Evolutionary conservation across 2,329 filamentous ascomycete genomes (phyloP).

Genomic region (Laburnicola sp.): DNA sequence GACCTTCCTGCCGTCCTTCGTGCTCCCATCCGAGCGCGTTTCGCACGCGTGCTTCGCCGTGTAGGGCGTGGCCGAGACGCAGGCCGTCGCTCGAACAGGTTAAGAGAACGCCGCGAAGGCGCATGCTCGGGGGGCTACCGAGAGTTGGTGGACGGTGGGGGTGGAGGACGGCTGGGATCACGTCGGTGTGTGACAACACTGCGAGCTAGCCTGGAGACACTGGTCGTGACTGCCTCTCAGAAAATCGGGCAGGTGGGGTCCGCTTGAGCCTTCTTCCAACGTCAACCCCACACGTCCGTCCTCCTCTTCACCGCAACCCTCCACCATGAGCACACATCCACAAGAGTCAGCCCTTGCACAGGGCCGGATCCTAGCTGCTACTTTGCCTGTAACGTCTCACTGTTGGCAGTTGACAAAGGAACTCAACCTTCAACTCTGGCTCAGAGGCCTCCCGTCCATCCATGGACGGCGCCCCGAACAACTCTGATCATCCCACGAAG

Average conservation of each 20-base stretch:
- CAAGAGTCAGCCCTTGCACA: not conserved
- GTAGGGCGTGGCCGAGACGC: not conserved
- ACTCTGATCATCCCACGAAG: too few species aligned
- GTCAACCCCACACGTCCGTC: not conserved
- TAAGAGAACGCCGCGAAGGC: conserved; percentile 1
- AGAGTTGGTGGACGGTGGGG: not conserved
- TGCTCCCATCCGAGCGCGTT: conserved; percentile 3
- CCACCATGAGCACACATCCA: not conserved
- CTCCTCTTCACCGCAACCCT: not conserved
- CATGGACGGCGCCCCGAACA: too few species aligned
- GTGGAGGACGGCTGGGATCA: not conserved
- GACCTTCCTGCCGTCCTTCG: not conserved
- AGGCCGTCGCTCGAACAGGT: not conserved
- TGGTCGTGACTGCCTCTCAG: not conserved
- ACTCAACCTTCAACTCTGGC: too few species aligned
- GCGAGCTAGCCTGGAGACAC: not conserved
- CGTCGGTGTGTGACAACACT: not conserved
- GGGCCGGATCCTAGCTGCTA: too few species aligned
- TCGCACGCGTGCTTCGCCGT: not conserved
- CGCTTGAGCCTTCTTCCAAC: conserved; percentile 7
- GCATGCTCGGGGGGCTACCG: not conserved
- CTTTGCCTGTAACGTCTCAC: too few species aligned
- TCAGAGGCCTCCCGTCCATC: too few species aligned
- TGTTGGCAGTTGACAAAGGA: too few species aligned
- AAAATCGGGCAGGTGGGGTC: conserved; percentile 1